Evolutionary conservation across 2,329 filamentous ascomycete genomes (phyloP), one percentile per base, ranked within the genome.

Genomic region (Geoglossum cookeanum): DNA sequence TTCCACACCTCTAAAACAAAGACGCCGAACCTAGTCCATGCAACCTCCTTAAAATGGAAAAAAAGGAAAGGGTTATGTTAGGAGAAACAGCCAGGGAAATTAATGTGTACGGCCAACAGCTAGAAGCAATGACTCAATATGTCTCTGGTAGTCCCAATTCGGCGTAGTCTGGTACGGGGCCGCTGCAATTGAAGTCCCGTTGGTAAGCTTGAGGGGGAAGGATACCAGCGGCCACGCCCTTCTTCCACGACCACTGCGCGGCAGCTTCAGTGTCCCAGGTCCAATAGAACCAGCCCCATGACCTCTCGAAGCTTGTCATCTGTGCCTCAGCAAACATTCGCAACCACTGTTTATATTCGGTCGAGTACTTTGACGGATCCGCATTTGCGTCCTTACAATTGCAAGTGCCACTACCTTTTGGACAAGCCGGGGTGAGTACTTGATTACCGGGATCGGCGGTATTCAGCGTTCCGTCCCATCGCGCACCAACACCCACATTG

Each of bases 201-300:
- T 80, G 71, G 66, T 84, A 88, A 0, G 86, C 84, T 72, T 29
- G 17, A 45, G 45, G 5, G 1, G 92, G 92, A 71, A 98, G 69
- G 53, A 91, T 87, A 0, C 87, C 87, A 1, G 85, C 85, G 56
- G 77, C 77, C 61, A 90, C 73, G 0, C 88, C 90, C 61, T 81
- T 75, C 70, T 90, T 82, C 73, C 92, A 95, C 68, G 89, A 95
- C 92, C 92, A 98, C 71, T 96, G 88, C 59, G 82, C 75, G 54
- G 85, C 83, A 62, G 71, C 76, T 74, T 97, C 91, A 33, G 91
- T 95, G 71, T 89, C 80, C 91, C 92, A 94, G 37, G 90, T 97
- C 92, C 92, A 98, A 72, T 98, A 98, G 72, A 94, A 96, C 92
- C 92, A 98, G 54, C 92, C 92, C 84, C 86, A 92, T 4, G 87